phyloP scores from a whole-genome alignment of 176 grass and related monocot species.

The Elymus sibiricus region DNA sequence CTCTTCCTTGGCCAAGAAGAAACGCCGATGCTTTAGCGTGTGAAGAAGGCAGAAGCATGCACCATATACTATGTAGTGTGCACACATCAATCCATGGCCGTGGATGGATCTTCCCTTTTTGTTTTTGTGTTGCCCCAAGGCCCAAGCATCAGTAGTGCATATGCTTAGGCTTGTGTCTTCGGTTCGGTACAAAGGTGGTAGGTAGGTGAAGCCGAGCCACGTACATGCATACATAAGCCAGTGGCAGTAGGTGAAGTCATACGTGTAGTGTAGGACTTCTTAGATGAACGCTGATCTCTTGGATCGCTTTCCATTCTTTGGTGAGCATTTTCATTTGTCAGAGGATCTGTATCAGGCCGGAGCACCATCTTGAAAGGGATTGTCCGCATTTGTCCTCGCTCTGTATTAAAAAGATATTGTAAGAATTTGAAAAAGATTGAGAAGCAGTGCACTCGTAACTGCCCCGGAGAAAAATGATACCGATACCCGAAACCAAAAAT shows the following conservation, averaged over 20 bases:
- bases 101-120: slow-evolving; percentile 2
- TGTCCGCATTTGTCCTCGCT: neutral
- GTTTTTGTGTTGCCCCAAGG: neutral
- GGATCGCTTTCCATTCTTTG: neutral
- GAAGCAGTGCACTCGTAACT: neutral
- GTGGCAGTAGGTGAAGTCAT: slow-evolving; percentile 39
- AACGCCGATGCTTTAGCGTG: neutral
- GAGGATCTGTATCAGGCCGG: neutral
- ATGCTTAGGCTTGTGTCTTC: neutral
- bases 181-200: neutral
- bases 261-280: slow-evolving; percentile 31
- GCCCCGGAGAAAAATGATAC: neutral
- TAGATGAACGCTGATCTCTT: neutral
- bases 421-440: neutral
- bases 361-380: slow-evolving; percentile 25
- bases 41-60: slow-evolving; percentile 1
- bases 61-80: neutral
- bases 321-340: neutral
- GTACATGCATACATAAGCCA: slow-evolving; percentile 4
- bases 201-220: neutral
- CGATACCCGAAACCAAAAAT: no score
- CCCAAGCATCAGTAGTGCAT: neutral
- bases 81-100: neutral
- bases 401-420: neutral
- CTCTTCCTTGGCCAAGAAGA: neutral